Base-by-base conservation (phyloP, 805 yeast species). In the Komagataella pseudopastoris region DNA sequence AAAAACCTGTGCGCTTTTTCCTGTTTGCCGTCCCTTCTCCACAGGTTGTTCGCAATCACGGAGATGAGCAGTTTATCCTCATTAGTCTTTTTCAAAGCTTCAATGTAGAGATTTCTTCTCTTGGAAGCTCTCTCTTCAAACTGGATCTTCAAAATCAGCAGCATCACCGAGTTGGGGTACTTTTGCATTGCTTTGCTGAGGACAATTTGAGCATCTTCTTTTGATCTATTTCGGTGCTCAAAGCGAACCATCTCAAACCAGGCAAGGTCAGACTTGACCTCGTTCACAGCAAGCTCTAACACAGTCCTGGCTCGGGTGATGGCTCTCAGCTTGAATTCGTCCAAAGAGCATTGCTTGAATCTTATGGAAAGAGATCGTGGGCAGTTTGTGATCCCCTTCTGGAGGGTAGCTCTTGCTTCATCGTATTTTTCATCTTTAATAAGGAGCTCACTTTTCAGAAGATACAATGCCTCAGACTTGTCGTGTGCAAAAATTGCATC, bases 1-100 rank as follows among this genome's bases (percentile, higher is more conserved):
- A 88, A 77, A 88, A 96, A 90, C 12, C 81, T 72, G 51, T 71
- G 68, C 0, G 95, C 87, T 56, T 81, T 83, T 1, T 74, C 66
- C 23, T 73, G 64, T 56, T 85, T 85, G 0, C 85, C 83, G 23
- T 78, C 84, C 1, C 68, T 59, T 23, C 20, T 30, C 82, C 83
- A 83, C 55, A 89, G 81, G 52, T 79, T 76, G 10, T 71, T 66
- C 0, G 93, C 96, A 36, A 88, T 81, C 0, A 78, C 72, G 10
- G 77, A 56, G 10, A 91, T 76, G 16, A 71, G 53, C 0, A 83
- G 72, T 50, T 81, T 71, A 55, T 84, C 84, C 12, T 48, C 53
- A 46, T 75, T 68, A 0, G 95, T 85, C 8, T 72, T 72, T 52
- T 75, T 77, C 55, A 91, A 69, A 0, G 96, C 96, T 58, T 83